These are phyloP conservation scores for Phoenix roebelenii DNA, from an alignment of 176 grass and related monocot species.

Conservation along the genomic window DNA sequence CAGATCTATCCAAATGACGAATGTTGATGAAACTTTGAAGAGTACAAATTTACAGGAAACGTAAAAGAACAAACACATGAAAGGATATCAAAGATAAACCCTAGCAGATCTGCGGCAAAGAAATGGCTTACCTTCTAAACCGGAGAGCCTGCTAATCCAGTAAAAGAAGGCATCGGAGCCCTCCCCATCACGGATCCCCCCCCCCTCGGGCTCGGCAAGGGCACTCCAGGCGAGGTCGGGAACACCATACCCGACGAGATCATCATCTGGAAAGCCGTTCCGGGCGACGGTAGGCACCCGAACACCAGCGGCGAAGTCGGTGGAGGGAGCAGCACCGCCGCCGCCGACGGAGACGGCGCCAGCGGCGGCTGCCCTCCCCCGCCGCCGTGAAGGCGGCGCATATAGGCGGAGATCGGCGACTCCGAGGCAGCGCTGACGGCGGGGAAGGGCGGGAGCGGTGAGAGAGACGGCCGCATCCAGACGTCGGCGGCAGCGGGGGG, in stretches of 20 bases:
- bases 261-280: slow-evolving; percentile 52
- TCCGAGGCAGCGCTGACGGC: slow-evolving; percentile 59
- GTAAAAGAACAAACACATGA: too few relatives aligned
- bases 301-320: slow-evolving; percentile 62
- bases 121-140: too few relatives aligned
- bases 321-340: slow-evolving; percentile 8
- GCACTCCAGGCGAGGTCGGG: slow-evolving; percentile 65
- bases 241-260: slow-evolving; percentile 20
- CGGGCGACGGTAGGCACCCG: slow-evolving; percentile 67
- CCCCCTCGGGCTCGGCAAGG: slow-evolving; percentile 41
- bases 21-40: too few relatives aligned
- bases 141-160: too few relatives aligned
- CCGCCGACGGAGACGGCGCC: not conserved
- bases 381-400: slow-evolving; percentile 55
- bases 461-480: slow-evolving; percentile 28
- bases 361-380: slow-evolving; percentile 20
- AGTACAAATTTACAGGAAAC: too few relatives aligned
- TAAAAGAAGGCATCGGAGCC: too few relatives aligned
- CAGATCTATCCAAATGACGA: too few relatives aligned
- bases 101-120: too few relatives aligned
- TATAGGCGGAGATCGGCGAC: slow-evolving; percentile 93
- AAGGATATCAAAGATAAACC: too few relatives aligned
- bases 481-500: not conserved
- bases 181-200: too few relatives aligned
- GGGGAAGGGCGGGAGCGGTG: slow-evolving; percentile 73